Base-by-base conservation (phyloP, 2,329 filamentous ascomycete species). In the Macrophomina pseudophaseolina region DNA sequence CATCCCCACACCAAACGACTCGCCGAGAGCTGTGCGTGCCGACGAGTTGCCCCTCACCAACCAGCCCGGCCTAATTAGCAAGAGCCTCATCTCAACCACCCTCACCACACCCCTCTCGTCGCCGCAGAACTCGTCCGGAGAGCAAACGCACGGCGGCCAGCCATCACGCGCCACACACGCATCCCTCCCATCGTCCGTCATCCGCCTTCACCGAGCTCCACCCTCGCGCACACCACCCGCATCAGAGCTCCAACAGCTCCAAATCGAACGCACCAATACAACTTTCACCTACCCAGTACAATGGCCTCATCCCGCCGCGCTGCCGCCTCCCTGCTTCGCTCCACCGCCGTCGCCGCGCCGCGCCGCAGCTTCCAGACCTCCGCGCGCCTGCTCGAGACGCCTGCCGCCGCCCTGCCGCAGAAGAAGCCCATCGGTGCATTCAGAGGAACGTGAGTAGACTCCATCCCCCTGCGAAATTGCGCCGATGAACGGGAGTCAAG, bases 351-450 rank as follows among this genome's bases (percentile, higher is more conserved):
- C 67, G 69, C 60, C 67, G 64, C 68, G 68, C 70, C 69, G 65
- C 69, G 70, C 69, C 71, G 59, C 28, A 75, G 74, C 67, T 82
- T 82, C 74, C 78, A 81, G 70, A 81, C 79, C 58, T 80, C 73
- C 67, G 70, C 54, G 42, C 60, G 64, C 40, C 65, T 63, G 40
- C 51, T 67, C 49, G 62, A 66, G 28, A 53, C 54, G 65, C 51
- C 69, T 74, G 77, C 58, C 80, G 82, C 30, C 67, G 68, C 58
- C 72, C 70, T 64, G 35, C 62, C 58, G 11, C 46, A 83, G n/a
- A 84, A 83, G 76, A 91, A 87, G 77, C 89, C 90, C 7, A 85
- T 91, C 63, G 89, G 89, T 66, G 89, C 89, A 71, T 91, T 91
- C 75, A 81, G 90, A 75, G 89, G 88, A 83, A 89, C 89, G 90